Percentiles rank a stretch among this genome's conserved stretches.
Conservation (phyloP, 495 filamentous ascomycete genomes). For the Penicillium longicatenatum region DNA sequence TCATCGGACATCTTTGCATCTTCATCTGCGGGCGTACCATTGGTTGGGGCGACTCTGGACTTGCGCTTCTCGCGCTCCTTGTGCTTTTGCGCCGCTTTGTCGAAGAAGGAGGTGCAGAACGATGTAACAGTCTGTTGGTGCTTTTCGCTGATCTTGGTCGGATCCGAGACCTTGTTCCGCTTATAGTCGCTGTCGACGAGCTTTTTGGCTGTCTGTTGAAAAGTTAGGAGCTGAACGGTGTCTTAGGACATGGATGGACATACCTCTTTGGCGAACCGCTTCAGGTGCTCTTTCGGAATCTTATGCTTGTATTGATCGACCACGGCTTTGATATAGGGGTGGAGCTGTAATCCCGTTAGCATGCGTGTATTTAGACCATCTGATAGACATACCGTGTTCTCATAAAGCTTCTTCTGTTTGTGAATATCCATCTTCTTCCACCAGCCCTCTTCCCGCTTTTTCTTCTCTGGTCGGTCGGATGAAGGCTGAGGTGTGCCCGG, state of each 20-base stretch:
- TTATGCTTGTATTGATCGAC: slow-evolving; percentile 83
- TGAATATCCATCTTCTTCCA: slow-evolving; percentile 79
- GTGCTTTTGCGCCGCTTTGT: slow-evolving; percentile 78
- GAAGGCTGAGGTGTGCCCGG: slow-evolving; percentile 51
- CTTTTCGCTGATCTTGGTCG: slow-evolving; percentile 73
- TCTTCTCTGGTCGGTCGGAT: slow-evolving; percentile 61
- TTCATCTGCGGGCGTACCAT: slow-evolving; percentile 37
- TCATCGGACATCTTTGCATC: slow-evolving; percentile 59
- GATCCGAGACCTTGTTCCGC: slow-evolving; percentile 77
- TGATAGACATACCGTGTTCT: slow-evolving; percentile 71
- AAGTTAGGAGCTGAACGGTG: background rate
- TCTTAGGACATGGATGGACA: slow-evolving; percentile 7
- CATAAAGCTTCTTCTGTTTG: slow-evolving; percentile 90
- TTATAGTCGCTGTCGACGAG: slow-evolving; percentile 89
- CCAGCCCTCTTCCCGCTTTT: slow-evolving; percentile 63
- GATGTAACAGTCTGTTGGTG: slow-evolving; percentile 80
- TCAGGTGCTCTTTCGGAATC: slow-evolving; percentile 83
- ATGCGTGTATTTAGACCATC: background rate
- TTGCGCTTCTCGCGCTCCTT: slow-evolving; percentile 67
- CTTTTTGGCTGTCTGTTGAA: slow-evolving; percentile 70
- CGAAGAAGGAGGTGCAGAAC: slow-evolving; percentile 81
- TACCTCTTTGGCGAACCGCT: slow-evolving; percentile 84
- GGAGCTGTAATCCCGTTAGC: slow-evolving; percentile 57
- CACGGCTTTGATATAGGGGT: slow-evolving; percentile 79
- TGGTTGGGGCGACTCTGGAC: slow-evolving; percentile 33